Conservation (phyloP, 257 asterid genomes). For the Solanum clarkiae region DNA sequence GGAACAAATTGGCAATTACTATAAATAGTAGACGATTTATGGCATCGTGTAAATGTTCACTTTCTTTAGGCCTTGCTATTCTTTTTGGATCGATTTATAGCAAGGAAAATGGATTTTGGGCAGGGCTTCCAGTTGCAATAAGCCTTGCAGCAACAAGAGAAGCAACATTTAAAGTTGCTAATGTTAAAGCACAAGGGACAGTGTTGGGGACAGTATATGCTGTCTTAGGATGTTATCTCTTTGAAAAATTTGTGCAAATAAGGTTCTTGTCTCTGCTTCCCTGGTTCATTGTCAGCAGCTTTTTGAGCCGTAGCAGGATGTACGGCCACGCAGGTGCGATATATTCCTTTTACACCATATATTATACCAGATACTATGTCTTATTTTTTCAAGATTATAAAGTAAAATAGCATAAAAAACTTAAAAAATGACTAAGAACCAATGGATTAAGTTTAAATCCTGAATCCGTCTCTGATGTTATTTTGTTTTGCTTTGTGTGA, state of each 20-base stretch:
- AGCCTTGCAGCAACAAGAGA: conserved; percentile 58
- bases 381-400: not conserved
- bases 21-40: conserved; percentile 32
- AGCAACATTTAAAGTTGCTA: conserved; percentile 66
- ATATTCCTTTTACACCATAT: not conserved
- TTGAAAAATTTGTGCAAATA: conserved; percentile 33
- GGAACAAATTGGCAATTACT: not conserved
- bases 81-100: conserved; percentile 52
- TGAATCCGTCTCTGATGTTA: not conserved
- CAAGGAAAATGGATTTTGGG: conserved; percentile 66
- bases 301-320: conserved; percentile 58
- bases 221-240: conserved; percentile 61
- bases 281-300: conserved; percentile 72
- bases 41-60: conserved; percentile 58
- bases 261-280: conserved; percentile 74
- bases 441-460: not conserved
- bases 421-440: not conserved
- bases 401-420: not conserved
- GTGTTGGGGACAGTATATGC: conserved; percentile 81
- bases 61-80: conserved; percentile 58
- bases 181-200: conserved; percentile 76
- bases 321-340: conserved; percentile 72
- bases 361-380: not conserved
- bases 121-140: conserved; percentile 72
- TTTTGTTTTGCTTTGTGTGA: not conserved